A percentile compares a stretch with the other conserved stretches of the same genome.
Evolutionary conservation across 331 rosid species (phyloP).

Genomic region (Rosa hybrid): DNA sequence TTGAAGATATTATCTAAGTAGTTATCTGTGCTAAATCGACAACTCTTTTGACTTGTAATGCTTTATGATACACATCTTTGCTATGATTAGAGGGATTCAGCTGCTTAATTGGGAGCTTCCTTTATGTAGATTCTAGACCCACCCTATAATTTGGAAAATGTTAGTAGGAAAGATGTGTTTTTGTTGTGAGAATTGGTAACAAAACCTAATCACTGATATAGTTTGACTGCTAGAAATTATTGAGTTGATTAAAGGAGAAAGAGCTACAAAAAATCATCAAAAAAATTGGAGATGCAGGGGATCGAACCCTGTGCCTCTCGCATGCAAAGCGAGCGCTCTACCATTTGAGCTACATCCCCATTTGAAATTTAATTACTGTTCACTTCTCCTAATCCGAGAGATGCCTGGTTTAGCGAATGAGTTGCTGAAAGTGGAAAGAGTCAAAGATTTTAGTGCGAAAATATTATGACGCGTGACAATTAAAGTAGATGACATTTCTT

Average conservation of each 20-base stretch:
- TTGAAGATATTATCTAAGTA: neutral
- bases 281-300: conserved; percentile 71
- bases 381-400: too few species aligned
- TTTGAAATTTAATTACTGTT: too few species aligned
- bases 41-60: neutral
- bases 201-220: neutral
- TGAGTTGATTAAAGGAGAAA: neutral
- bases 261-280: neutral
- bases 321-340: conserved; percentile 99
- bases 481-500: too few species aligned
- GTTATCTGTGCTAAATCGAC: conserved; percentile 13
- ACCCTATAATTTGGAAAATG: too few species aligned
- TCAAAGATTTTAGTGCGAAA: too few species aligned
- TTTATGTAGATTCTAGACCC: too few species aligned
- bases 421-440: too few species aligned
- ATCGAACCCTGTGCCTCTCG: conserved; percentile 94
- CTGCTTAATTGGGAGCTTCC: neutral
- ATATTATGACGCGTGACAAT: too few species aligned
- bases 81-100: conserved; percentile 1
- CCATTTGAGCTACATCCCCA: conserved; percentile 96
- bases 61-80: neutral
- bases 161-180: too few species aligned
- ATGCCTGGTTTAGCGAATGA: too few species aligned
- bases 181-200: neutral
- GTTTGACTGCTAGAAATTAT: neutral